phyloP scores from a whole-genome alignment of 1,284 basidiomycete genomes.

The Malassezia globosa region DNA sequence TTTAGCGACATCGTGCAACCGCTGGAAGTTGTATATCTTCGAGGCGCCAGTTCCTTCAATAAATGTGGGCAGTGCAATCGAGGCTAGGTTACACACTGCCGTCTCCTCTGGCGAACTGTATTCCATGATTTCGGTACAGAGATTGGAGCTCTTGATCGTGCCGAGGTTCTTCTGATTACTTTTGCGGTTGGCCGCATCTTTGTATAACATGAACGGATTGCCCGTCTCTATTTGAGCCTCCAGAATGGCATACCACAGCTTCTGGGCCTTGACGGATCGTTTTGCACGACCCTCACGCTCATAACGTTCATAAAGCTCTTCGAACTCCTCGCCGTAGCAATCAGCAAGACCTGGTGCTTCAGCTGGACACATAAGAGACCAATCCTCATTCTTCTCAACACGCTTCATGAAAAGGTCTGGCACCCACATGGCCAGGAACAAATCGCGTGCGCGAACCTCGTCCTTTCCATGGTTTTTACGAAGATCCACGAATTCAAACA shows the following conservation, averaged over 20 bases:
- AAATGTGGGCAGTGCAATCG: conserved; percentile 71
- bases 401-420: conserved; percentile 69
- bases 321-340: conserved; percentile 83
- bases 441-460: conserved; percentile 86
- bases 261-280: conserved; percentile 84
- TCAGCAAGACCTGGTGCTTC: conserved; percentile 86
- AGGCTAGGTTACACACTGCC: conserved; percentile 97
- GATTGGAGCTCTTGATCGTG: conserved; percentile 96
- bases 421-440: conserved; percentile 98
- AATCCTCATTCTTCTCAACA: conserved; percentile 60
- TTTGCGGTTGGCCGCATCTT: conserved; percentile 53
- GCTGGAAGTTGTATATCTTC: conserved; percentile 68
- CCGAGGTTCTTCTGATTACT: conserved; percentile 93
- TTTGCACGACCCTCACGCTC: conserved; percentile 80
- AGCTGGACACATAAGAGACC: conserved; percentile 96
- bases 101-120: conserved; percentile 96
- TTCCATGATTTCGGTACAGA: conserved; percentile 98
- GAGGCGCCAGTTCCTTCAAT: conserved; percentile 34
- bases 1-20: conserved; percentile 86
- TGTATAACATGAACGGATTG: conserved; percentile 96
- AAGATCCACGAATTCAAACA: conserved; percentile 95
- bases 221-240: conserved; percentile 98
- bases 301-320: conserved; percentile 76
- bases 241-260: conserved; percentile 95
- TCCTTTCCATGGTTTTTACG: conserved; percentile 99